Evolutionary conservation across 1,284 basidiomycete genomes (phyloP).

Genomic region (Cutaneotrichosporon sp.): DNA sequence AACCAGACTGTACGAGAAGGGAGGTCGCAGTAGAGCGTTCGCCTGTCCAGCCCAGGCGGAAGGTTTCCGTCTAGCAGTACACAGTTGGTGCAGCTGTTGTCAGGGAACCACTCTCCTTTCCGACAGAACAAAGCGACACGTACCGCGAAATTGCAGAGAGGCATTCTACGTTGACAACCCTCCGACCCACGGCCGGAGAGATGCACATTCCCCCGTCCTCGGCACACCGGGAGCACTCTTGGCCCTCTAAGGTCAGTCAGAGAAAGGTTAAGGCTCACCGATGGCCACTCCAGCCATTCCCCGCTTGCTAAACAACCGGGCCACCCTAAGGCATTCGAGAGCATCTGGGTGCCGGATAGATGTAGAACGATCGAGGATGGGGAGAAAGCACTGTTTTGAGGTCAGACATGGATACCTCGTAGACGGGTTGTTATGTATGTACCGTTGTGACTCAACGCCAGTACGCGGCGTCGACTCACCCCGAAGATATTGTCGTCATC

Average conservation of each 20-base stretch:
- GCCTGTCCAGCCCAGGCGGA: background rate
- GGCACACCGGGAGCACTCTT: background rate
- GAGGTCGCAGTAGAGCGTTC: background rate
- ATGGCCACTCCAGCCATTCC: background rate
- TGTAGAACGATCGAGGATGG: background rate
- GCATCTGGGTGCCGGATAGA: background rate
- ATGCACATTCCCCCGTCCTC: background rate
- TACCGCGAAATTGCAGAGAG: too few species aligned
- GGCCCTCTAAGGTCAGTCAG: background rate
- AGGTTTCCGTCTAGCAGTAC: background rate
- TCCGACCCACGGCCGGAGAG: background rate
- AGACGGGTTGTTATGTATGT: too few species aligned
- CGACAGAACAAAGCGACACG: too few species aligned
- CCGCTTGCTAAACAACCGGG: background rate
- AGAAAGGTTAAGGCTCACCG: background rate
- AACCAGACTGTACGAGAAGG: background rate
- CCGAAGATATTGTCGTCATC: background rate
- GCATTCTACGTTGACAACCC: too few species aligned
- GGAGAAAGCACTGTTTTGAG: background rate
- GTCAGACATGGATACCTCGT: too few species aligned
- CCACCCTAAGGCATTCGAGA: background rate
- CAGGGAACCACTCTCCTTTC: background rate
- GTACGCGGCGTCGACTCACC: background rate
- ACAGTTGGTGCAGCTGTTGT: background rate
- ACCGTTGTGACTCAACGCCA: background rate